A percentile compares a stretch with the other conserved stretches of the same genome.
phyloP scores from a whole-genome alignment of 768 basidiomycete genomes.

The Boletellus ananiceps region DNA sequence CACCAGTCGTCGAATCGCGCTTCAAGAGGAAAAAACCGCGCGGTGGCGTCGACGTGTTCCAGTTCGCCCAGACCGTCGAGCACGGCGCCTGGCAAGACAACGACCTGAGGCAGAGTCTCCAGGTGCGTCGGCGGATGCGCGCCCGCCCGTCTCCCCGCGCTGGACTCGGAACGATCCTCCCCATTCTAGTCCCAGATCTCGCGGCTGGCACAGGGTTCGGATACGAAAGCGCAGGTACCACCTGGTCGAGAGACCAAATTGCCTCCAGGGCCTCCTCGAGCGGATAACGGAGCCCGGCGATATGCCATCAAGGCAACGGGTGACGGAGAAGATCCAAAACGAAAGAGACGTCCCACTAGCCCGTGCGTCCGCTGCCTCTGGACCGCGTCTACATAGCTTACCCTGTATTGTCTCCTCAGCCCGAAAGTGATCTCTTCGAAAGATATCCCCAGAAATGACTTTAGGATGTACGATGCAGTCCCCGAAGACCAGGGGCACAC shows the following conservation, averaged over 20 bases:
- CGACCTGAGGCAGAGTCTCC: constrained; percentile 50
- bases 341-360: constrained; percentile 32
- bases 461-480: constrained; percentile 74
- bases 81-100: constrained; percentile 63
- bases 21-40: constrained; percentile 59
- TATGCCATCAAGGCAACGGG: constrained; percentile 44
- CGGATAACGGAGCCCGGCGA: constrained; percentile 40
- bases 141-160: background rate
- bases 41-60: constrained; percentile 56
- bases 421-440: constrained; percentile 54
- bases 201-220: constrained; percentile 42
- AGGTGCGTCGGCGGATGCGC: constrained; percentile 40
- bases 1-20: constrained; percentile 58
- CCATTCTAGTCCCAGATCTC: constrained; percentile 51
- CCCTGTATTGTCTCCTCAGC: constrained; percentile 29
- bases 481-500: constrained; percentile 34
- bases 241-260: constrained; percentile 13
- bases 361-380: constrained; percentile 34
- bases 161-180: background rate
- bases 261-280: constrained; percentile 17
- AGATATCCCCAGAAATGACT: constrained; percentile 42
- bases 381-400: background rate
- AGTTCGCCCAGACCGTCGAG: constrained; percentile 79
- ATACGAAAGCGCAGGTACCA: constrained; percentile 10
- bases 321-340: constrained; percentile 2